Conservation (phyloP, 192 early-diverging fungal genomes). For the Oehlia diaphana region DNA sequence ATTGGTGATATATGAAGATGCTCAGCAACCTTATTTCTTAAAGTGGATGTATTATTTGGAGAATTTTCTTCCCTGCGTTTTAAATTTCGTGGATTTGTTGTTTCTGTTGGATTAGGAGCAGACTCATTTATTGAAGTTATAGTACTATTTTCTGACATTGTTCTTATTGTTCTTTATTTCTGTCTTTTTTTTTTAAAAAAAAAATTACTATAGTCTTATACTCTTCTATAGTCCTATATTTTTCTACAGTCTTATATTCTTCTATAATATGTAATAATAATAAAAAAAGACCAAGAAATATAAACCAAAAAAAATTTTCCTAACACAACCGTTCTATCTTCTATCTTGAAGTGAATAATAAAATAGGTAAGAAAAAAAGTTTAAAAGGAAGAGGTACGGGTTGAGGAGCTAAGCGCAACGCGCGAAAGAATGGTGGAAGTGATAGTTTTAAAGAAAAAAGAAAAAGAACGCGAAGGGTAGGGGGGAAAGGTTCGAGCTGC, state of each 20-base stretch:
- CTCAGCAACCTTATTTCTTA: not conserved
- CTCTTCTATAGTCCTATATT: too few species aligned
- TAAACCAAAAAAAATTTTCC: too few species aligned
- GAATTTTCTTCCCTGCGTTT: not conserved
- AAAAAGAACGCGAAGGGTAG: not conserved
- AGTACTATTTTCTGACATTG: not conserved
- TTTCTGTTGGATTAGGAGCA: not conserved
- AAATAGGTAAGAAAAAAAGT: not conserved
- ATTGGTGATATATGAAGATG: conserved; percentile 8
- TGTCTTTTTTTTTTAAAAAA: too few species aligned
- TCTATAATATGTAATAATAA: too few species aligned
- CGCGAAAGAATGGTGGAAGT: not conserved
- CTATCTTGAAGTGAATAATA: too few species aligned
- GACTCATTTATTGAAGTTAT: not conserved
- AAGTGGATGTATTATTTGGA: not conserved
- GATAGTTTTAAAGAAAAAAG: not conserved
- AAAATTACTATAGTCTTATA: too few species aligned
- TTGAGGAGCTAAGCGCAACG: not conserved
- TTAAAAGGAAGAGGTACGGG: not conserved
- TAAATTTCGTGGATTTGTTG: too few species aligned
- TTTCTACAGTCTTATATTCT: too few species aligned
- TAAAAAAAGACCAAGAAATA: too few species aligned
- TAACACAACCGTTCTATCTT: too few species aligned
- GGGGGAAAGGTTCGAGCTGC: not conserved
- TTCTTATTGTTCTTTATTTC: not conserved